These are phyloP conservation scores for Xylaria digitata DNA, from an alignment of 2,329 filamentous ascomycete genomes.

Conservation along the genomic window DNA sequence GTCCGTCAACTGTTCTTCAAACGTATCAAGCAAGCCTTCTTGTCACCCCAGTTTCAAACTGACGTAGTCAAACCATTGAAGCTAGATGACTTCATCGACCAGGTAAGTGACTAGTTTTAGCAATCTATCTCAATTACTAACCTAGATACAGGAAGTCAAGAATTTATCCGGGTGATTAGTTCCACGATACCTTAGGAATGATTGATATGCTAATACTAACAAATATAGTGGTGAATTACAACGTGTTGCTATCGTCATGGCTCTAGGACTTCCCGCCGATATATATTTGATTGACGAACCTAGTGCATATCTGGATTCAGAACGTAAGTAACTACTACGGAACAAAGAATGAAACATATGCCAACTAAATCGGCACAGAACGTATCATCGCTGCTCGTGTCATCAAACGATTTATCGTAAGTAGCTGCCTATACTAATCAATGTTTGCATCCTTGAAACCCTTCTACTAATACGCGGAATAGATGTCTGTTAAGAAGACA, in stretches of 20 bases:
- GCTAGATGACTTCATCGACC: slow-evolving; percentile 98
- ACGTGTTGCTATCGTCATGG: slow-evolving; percentile 96
- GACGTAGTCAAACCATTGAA: slow-evolving; percentile 99
- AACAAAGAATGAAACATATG: neutral
- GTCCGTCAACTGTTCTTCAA: slow-evolving; percentile 99
- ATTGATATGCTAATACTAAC: slow-evolving; percentile 13
- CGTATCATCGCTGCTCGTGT: slow-evolving; percentile 97
- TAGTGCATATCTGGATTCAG: slow-evolving; percentile 79
- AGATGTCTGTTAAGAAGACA: slow-evolving; percentile 99
- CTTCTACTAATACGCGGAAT: slow-evolving; percentile 18
- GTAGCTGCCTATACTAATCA: neutral
- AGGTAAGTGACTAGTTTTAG: slow-evolving; percentile 53
- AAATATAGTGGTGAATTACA: slow-evolving; percentile 89
- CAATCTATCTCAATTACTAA: neutral
- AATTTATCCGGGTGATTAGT: slow-evolving; percentile 77
- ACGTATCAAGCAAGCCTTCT: slow-evolving; percentile 89
- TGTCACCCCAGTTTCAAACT: slow-evolving; percentile 98
- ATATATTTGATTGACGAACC: slow-evolving; percentile 99
- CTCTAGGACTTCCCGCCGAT: slow-evolving; percentile 94
- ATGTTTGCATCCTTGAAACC: neutral
- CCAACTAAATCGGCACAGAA: slow-evolving; percentile 54
- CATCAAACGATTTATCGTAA: slow-evolving; percentile 94
- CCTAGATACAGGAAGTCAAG: slow-evolving; percentile 77
- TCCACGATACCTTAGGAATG: neutral
- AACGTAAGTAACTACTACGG: slow-evolving; percentile 23